These are phyloP conservation scores for Platismatia glauca DNA, from an alignment of 495 filamentous ascomycete species.

Conservation along the genomic window DNA sequence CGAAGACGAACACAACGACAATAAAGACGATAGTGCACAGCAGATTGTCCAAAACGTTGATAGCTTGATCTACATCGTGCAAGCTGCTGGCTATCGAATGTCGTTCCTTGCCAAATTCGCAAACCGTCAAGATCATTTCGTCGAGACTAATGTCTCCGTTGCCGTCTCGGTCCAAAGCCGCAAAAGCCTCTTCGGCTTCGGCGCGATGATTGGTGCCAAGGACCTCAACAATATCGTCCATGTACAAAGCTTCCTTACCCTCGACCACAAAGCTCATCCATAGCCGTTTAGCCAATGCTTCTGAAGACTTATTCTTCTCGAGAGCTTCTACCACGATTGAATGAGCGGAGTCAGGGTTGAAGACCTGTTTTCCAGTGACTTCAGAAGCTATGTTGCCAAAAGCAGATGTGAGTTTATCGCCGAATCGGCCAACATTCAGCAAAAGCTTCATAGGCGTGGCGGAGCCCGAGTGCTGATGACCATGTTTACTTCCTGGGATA, in stretches of 20 bases:
- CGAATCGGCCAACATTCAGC: slow-evolving; percentile 67
- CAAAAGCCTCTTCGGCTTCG: slow-evolving; percentile 78
- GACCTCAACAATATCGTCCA: slow-evolving; percentile 79
- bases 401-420: slow-evolving; percentile 81
- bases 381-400: slow-evolving; percentile 94
- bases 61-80: slow-evolving; percentile 94
- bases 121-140: slow-evolving; percentile 85
- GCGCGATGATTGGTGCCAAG: slow-evolving; percentile 60
- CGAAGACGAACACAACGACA: slow-evolving; percentile 75
- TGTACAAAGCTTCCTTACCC: slow-evolving; percentile 66
- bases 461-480: slow-evolving; percentile 45
- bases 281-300: slow-evolving; percentile 81
- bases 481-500: slow-evolving; percentile 22
- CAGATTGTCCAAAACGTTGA: slow-evolving; percentile 79
- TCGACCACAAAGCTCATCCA: slow-evolving; percentile 99
- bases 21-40: slow-evolving; percentile 69
- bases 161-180: slow-evolving; percentile 67
- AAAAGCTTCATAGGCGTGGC: slow-evolving; percentile 71
- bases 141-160: slow-evolving; percentile 93
- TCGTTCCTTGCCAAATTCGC: slow-evolving; percentile 71
- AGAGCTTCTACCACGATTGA: slow-evolving; percentile 82
- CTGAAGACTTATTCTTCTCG: slow-evolving; percentile 69
- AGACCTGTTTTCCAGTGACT: slow-evolving; percentile 87
- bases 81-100: slow-evolving; percentile 83
- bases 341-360: slow-evolving; percentile 82